Evolutionary conservation across 495 filamentous ascomycete genomes (phyloP).

Genomic region (Xylaria curta): DNA sequence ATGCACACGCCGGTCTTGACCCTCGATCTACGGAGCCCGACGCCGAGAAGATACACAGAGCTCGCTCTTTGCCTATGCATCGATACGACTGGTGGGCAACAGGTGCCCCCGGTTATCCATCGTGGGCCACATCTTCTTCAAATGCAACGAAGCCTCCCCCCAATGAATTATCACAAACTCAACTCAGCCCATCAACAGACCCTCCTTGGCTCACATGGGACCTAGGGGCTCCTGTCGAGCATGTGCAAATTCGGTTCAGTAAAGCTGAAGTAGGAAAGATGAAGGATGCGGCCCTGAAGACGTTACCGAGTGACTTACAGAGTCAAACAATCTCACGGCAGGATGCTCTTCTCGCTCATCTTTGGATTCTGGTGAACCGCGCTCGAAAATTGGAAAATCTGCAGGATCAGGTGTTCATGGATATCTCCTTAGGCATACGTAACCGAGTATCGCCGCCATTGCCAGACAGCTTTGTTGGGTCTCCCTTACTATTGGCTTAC

Average conservation of each 20-base stretch:
- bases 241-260: slow-evolving; percentile 45
- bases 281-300: slow-evolving; percentile 35
- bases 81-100: slow-evolving; percentile 45
- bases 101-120: slow-evolving; percentile 34
- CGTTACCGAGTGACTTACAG: slow-evolving; percentile 32
- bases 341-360: slow-evolving; percentile 47
- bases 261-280: slow-evolving; percentile 29
- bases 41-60: slow-evolving; percentile 31
- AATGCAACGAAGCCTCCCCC: slow-evolving; percentile 29
- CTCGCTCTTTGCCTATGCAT: slow-evolving; percentile 44
- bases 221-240: slow-evolving; percentile 33
- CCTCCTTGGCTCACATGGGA: slow-evolving; percentile 50
- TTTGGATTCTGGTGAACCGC: slow-evolving; percentile 48
- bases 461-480: slow-evolving; percentile 46
- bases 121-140: slow-evolving; percentile 35
- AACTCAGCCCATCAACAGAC: slow-evolving; percentile 36
- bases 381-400: slow-evolving; percentile 36
- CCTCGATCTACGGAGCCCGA: slow-evolving; percentile 33
- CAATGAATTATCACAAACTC: slow-evolving; percentile 27
- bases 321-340: slow-evolving; percentile 40
- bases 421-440: slow-evolving; percentile 44
- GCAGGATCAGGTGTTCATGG: slow-evolving; percentile 39
- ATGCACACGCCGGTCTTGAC: slow-evolving; percentile 38
- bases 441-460: slow-evolving; percentile 42
- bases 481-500: slow-evolving; percentile 40